These are phyloP conservation scores for Cryptomeria japonica DNA, from an alignment of 75 land plant genomes.

Conservation along the genomic window DNA sequence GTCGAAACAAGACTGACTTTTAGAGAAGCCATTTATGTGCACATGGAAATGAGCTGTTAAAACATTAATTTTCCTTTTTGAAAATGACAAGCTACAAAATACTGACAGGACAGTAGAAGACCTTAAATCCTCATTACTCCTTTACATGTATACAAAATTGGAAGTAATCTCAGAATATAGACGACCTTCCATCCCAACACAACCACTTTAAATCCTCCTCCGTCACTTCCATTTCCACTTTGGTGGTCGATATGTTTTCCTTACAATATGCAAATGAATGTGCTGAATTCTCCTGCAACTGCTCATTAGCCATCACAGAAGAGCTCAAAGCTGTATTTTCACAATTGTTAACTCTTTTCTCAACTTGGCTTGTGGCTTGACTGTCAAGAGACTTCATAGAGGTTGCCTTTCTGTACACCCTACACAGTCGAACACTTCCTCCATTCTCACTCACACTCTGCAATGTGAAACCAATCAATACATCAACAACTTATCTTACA, in stretches of 20 bases:
- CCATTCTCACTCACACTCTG: not conserved
- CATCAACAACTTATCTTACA: not conserved
- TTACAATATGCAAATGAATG: not conserved
- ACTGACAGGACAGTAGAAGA: too few relatives aligned
- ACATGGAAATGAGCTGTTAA: too few relatives aligned
- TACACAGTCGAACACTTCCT: not conserved
- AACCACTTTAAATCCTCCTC: too few relatives aligned
- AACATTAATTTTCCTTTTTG: too few relatives aligned
- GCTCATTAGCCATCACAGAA: too few relatives aligned
- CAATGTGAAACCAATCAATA: not conserved
- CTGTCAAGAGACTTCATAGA: not conserved
- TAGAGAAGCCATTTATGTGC: too few relatives aligned
- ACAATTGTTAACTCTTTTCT: not conserved
- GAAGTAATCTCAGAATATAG: too few relatives aligned
- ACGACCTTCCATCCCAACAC: too few relatives aligned
- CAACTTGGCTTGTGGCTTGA: not conserved
- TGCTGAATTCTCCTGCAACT: not conserved
- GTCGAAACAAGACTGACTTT: too few relatives aligned
- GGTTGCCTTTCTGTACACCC: not conserved
- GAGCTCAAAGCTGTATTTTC: not conserved
- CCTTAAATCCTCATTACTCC: too few relatives aligned
- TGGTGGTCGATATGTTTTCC: not conserved
- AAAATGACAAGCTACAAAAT: too few relatives aligned
- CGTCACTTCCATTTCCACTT: not conserved
- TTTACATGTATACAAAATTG: too few relatives aligned